Evolutionary conservation across 306 rosid species (phyloP).

Genomic region (Hippophae tibetana): DNA sequence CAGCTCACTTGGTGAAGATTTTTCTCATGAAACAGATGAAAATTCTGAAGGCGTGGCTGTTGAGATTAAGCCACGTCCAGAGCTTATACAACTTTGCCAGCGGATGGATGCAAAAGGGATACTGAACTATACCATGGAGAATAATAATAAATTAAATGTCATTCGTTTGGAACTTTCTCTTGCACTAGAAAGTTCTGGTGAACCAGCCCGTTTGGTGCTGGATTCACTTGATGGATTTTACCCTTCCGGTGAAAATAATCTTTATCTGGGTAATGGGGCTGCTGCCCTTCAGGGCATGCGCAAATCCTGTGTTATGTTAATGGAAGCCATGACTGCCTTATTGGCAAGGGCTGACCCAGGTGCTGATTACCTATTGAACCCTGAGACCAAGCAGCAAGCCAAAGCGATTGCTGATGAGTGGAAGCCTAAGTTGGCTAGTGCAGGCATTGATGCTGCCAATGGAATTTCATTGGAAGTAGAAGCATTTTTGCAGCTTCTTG

Average conservation of each 20-base stretch:
- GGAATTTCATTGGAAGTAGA: constrained; percentile 80
- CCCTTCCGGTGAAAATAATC: constrained; percentile 52
- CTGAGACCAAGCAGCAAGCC: constrained; percentile 83
- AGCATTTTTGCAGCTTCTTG: constrained; percentile 78
- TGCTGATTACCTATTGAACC: constrained; percentile 65
- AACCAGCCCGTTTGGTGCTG: constrained; percentile 65
- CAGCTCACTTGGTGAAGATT: constrained; percentile 50
- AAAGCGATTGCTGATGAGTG: constrained; percentile 87
- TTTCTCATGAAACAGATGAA: constrained; percentile 44
- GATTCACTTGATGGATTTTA: constrained; percentile 74
- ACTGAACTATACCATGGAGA: constrained; percentile 50
- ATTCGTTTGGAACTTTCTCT: constrained; percentile 49
- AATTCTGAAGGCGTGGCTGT: constrained; percentile 45
- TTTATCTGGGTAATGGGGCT: constrained; percentile 40
- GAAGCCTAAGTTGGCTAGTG: constrained; percentile 65
- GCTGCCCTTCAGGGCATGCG: constrained; percentile 73
- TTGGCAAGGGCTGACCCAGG: constrained; percentile 66
- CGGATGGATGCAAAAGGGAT: constrained; percentile 70
- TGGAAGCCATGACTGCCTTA: constrained; percentile 64
- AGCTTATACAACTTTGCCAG: constrained; percentile 46
- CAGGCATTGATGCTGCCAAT: constrained; percentile 73
- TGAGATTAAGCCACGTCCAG: constrained; percentile 54
- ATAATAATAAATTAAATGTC: constrained; percentile 33
- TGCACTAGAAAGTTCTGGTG: constrained; percentile 63
- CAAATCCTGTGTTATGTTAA: constrained; percentile 45